Conservation (phyloP, 345 rosid genomes). For the Citrus cavaleriei region DNA sequence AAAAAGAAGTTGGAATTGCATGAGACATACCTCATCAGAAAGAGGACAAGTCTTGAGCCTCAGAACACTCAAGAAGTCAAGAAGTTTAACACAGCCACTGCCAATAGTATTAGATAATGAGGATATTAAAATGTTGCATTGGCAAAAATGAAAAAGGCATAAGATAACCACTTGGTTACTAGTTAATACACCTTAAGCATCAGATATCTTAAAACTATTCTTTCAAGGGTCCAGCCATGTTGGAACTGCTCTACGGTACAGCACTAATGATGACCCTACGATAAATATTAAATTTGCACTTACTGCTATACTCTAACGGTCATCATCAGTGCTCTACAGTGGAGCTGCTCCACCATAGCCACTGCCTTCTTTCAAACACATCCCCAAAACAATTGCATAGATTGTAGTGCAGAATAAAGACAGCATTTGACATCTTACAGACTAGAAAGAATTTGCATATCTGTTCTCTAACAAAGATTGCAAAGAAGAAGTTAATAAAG, state of each 20-base stretch:
- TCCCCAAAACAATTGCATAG: neutral
- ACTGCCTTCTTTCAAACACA: neutral
- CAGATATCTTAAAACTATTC: neutral
- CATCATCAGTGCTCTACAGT: no score
- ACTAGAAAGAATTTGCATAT: neutral
- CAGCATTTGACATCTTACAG: neutral
- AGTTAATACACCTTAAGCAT: neutral
- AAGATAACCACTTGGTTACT: neutral
- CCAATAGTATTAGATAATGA: constrained; percentile 10
- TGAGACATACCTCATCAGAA: constrained; percentile 60
- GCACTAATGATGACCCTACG: no score
- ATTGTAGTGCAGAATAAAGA: neutral
- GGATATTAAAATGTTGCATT: neutral
- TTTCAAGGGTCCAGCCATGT: neutral
- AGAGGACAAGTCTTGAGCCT: constrained; percentile 58
- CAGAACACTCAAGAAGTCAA: constrained; percentile 55
- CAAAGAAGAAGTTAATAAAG: neutral
- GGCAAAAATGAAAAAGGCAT: neutral
- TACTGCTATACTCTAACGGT: no score
- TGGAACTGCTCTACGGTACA: no score
- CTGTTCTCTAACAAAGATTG: neutral
- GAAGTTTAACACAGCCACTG: constrained; percentile 73
- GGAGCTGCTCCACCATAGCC: no score
- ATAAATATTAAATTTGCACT: no score
- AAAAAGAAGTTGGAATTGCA: neutral